Evolutionary conservation across 345 rosid species (phyloP), one percentile per base, ranked within the genome.

Genomic region (Populus ilicifolia): DNA sequence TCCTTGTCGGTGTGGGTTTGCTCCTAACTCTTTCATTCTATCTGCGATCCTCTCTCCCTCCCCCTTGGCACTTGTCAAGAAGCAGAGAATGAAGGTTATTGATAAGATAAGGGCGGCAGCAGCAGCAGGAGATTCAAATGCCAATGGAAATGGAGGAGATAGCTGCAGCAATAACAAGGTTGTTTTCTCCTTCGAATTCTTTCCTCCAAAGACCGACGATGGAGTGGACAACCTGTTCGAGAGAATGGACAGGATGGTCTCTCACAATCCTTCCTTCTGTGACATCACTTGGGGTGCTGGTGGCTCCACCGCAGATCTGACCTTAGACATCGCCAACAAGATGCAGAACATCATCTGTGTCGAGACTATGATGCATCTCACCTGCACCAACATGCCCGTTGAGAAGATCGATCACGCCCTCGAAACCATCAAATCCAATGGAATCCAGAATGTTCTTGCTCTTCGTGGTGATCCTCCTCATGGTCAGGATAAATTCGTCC

Each of bases 271-370:
- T 0, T 27, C 97, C 11, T 96, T 96, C 86, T 96, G 99, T 77
- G 99, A 96, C 81, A 94, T 96, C 84, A 96, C 99, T 16, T 96
- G 99, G 99, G 99, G 99, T 1, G 98, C 99, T 5, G 99, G 99
- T 13, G 99, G 99, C 30, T 87, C 99, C 79, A 94, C 99, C 43
- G 99, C 98, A 0, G 98, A 96, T 82, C 89, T 96, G 25, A 96
- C 98, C 8, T 89, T 96, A 11, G 97, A 96, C 71, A 96, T 96
- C 82, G 97, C 97, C 69, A 91, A 92, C 69, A 82, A 80, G 91
- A 96, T 96, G 99, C 99, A 96, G 91, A 96, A 94, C 83, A 87
- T 85, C n/a, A 80, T 96, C 75, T 96, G 99, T 78, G 98, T 96
- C 0, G 98, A 96, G 91, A 87, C 97, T 29, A 94, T 96, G 99